These are phyloP conservation scores for Fusarium decemcellulare DNA, from an alignment of 2,329 filamentous ascomycete genomes.

Conservation along the genomic window DNA sequence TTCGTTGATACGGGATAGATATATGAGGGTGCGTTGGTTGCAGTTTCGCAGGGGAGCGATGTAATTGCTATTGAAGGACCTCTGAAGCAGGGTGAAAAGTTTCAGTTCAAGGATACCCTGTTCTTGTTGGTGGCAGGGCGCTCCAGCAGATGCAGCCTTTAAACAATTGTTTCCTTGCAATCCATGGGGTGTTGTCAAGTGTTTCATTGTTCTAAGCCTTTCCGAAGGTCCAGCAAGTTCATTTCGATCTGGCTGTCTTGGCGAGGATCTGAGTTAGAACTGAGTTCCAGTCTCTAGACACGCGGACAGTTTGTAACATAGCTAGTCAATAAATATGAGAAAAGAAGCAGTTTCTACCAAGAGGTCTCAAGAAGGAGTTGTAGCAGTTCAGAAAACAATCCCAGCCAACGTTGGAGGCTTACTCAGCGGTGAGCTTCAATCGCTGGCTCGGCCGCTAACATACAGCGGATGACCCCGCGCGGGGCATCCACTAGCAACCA, in stretches of 20 bases:
- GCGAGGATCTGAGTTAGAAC: too few relatives aligned
- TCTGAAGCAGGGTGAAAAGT: slow-evolving; percentile 30
- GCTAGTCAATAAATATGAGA: neutral
- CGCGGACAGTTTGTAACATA: too few relatives aligned
- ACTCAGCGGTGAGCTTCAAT: slow-evolving; percentile 21
- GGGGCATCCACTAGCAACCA: slow-evolving; percentile 42
- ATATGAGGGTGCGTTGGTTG: slow-evolving; percentile 15
- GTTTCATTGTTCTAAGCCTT: too few relatives aligned
- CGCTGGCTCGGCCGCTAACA: slow-evolving; percentile 19
- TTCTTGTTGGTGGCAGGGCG: neutral
- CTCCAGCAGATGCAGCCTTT: neutral
- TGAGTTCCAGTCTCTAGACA: too few relatives aligned
- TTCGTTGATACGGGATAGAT: slow-evolving; percentile 24
- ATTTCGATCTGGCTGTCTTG: neutral
- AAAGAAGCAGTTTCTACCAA: too few relatives aligned
- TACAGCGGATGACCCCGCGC: slow-evolving; percentile 46
- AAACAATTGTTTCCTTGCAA: neutral
- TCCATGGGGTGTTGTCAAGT: too few relatives aligned
- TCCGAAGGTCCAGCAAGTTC: neutral
- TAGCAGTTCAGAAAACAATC: neutral
- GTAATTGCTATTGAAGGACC: slow-evolving; percentile 29
- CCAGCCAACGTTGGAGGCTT: slow-evolving; percentile 12
- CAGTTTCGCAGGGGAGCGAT: slow-evolving; percentile 28
- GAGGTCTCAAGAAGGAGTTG: neutral
- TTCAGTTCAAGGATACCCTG: slow-evolving; percentile 11